Conservation (phyloP, 2,329 filamentous ascomycete genomes). For the Colletotrichum navitas region DNA sequence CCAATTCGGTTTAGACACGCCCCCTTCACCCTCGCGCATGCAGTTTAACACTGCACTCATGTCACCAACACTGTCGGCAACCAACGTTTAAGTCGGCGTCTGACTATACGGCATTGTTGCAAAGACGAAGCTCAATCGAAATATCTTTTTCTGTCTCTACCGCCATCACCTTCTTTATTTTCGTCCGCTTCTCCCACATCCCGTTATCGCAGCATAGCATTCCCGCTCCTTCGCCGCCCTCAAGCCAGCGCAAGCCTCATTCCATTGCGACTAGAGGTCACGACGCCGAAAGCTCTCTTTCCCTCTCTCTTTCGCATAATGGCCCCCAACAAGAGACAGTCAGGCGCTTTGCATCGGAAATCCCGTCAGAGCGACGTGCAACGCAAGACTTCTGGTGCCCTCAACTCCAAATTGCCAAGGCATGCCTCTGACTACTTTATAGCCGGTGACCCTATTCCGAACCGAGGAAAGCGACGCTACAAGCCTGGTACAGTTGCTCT, state of each 20-base stretch:
- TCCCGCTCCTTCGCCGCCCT: not conserved
- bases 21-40: not conserved
- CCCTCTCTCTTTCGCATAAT: not conserved
- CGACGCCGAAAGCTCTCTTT: not conserved
- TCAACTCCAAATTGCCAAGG: slow-evolving; percentile 7
- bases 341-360: slow-evolving; percentile 44
- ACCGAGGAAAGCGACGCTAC: slow-evolving; percentile 73
- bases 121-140: not conserved
- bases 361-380: slow-evolving; percentile 57
- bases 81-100: not conserved
- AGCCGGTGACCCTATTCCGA: slow-evolving; percentile 82
- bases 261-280: not conserved
- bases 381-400: slow-evolving; percentile 48
- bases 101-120: no score
- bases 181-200: not conserved
- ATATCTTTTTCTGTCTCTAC: not conserved
- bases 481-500: slow-evolving; percentile 87
- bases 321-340: slow-evolving; percentile 38
- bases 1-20: not conserved
- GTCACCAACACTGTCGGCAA: not conserved
- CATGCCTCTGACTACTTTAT: slow-evolving; percentile 9
- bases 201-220: not conserved
- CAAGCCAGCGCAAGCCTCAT: not conserved
- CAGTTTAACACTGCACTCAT: not conserved
- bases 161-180: not conserved